Conservation (phyloP, 139 green algal genomes). For the Chlorella ohadii region DNA sequence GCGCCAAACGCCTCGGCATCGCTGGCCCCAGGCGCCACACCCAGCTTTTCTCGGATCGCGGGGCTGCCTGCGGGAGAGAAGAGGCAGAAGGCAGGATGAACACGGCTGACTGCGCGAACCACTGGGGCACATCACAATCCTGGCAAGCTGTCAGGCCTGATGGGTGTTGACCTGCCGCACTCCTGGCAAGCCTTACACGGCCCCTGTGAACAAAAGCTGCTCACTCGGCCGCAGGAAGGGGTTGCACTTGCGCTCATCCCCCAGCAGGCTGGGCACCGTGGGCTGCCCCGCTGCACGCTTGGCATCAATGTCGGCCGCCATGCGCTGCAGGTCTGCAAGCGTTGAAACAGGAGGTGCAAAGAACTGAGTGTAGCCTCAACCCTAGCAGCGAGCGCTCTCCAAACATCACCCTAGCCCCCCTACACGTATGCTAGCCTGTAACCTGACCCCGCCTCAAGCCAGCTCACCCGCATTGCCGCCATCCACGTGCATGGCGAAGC, state of each 20-base stretch:
- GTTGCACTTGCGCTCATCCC: constrained; percentile 89
- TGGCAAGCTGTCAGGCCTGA: too few relatives aligned
- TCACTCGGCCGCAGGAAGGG: constrained; percentile 83
- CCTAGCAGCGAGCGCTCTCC: too few relatives aligned
- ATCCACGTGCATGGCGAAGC: constrained; percentile 8
- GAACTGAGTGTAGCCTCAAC: too few relatives aligned
- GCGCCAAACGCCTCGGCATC: constrained; percentile 76
- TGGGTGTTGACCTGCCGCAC: too few relatives aligned
- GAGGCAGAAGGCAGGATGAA: constrained; percentile 40
- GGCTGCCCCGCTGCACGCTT: constrained; percentile 56
- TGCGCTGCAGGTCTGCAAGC: constrained; percentile 7
- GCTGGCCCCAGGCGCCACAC: constrained; percentile 48
- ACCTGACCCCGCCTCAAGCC: too few relatives aligned
- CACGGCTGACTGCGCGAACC: too few relatives aligned
- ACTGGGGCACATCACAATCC: too few relatives aligned
- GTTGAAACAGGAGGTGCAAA: too few relatives aligned
- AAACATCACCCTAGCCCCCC: too few relatives aligned
- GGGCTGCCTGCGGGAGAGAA: constrained; percentile 34
- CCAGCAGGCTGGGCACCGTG: constrained; percentile 82
- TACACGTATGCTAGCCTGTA: too few relatives aligned
- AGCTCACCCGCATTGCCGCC: constrained; percentile 2
- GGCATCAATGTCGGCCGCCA: background rate
- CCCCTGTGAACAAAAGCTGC: too few relatives aligned
- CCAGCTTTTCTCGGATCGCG: constrained; percentile 65
- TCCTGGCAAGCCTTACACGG: too few relatives aligned